Conservation (phyloP, 192 early-diverging fungal species). For the Jimgerdemannia flammicorona region DNA sequence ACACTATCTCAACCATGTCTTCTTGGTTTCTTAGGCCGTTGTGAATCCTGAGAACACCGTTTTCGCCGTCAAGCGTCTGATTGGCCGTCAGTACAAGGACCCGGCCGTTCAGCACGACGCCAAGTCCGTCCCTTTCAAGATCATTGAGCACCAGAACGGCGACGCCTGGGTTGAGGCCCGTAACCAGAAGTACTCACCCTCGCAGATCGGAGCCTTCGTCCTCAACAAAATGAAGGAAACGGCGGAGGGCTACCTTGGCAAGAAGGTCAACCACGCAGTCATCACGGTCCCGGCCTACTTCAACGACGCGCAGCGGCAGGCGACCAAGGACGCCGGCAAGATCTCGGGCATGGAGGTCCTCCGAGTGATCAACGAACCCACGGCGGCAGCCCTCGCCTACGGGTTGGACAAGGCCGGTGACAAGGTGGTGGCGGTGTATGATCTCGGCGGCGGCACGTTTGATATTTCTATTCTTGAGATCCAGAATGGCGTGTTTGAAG, state of each 20-base stretch:
- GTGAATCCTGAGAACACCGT: conserved; percentile 98
- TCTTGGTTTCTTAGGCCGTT: conserved; percentile 57
- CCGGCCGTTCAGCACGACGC: conserved; percentile 86
- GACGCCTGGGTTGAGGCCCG: conserved; percentile 97
- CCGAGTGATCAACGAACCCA: conserved; percentile 96
- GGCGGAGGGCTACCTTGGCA: conserved; percentile 79
- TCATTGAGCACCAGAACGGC: conserved; percentile 90
- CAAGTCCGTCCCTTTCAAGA: conserved; percentile 92
- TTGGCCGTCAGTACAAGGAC: conserved; percentile 92
- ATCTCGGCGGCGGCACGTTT: conserved; percentile 98
- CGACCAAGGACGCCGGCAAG: conserved; percentile 91
- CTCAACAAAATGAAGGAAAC: conserved; percentile 99
- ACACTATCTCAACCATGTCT: background rate
- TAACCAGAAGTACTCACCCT: conserved; percentile 93
- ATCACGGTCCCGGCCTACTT: conserved; percentile 99
- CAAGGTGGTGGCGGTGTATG: conserved; percentile 92
- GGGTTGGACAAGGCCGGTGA: conserved; percentile 85
- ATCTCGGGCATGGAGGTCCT: conserved; percentile 89
- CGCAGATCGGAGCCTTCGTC: conserved; percentile 97
- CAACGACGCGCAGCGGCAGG: conserved; percentile 95
- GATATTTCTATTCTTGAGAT: conserved; percentile 99
- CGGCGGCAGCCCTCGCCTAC: conserved; percentile 91
- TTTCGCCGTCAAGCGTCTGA: conserved; percentile 96
- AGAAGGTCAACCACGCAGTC: conserved; percentile 85
- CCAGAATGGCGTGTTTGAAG: conserved; percentile 97